Conservation (phyloP, 139 green algal genomes). For the Chlorella sp. region DNA sequence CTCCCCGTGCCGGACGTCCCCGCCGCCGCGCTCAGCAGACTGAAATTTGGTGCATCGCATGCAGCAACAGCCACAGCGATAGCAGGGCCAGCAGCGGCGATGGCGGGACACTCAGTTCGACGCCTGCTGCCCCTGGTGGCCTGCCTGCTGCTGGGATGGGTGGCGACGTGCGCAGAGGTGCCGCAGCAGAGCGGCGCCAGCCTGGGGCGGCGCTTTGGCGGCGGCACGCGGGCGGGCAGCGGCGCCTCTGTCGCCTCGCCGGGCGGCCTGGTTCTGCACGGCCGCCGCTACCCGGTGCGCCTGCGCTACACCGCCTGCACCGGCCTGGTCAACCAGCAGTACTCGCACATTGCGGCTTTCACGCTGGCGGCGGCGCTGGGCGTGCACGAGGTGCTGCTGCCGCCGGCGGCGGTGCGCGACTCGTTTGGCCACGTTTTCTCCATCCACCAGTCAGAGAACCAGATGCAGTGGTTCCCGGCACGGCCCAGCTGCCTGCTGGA, state of each 20-base stretch:
- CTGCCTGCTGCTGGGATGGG: too few species aligned
- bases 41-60: too few species aligned
- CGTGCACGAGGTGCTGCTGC: conserved; percentile 62
- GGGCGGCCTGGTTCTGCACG: conserved; percentile 9
- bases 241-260: not conserved
- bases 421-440: conserved; percentile 67
- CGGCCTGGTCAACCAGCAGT: conserved; percentile 79
- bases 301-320: conserved; percentile 75
- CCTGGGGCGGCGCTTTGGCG: conserved; percentile 14
- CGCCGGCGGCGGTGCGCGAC: conserved; percentile 59
- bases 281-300: conserved; percentile 37
- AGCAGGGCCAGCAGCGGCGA: too few species aligned
- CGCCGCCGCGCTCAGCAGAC: too few species aligned
- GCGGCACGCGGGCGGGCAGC: not conserved
- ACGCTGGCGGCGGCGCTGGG: conserved; percentile 60
- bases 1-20: too few species aligned
- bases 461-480: conserved; percentile 64
- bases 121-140: too few species aligned
- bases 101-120: too few species aligned
- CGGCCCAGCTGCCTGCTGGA: conserved; percentile 55
- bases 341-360: conserved; percentile 69
- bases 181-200: too few species aligned
- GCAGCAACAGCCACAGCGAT: too few species aligned
- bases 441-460: conserved; percentile 58
- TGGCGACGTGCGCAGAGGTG: too few species aligned